phyloP scores from a whole-genome alignment of 805 yeast genomes.

The Wickerhamomyces canadensis region DNA sequence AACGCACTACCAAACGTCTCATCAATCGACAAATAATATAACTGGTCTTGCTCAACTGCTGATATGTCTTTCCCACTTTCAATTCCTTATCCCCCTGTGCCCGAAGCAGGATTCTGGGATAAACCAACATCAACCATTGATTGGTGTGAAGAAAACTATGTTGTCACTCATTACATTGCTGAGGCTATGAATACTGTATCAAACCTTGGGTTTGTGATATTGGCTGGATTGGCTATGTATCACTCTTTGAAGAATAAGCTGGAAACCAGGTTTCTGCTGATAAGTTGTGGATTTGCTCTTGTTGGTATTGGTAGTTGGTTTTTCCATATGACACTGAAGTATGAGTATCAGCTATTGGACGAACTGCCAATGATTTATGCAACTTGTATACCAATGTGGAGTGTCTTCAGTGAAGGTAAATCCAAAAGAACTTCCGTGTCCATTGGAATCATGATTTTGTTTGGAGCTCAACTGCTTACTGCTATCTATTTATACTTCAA shows the following conservation, averaged over 20 bases:
- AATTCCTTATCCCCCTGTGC: conserved; percentile 49
- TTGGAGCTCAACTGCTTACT: conserved; percentile 59
- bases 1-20: no score
- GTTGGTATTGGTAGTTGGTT: conserved; percentile 95
- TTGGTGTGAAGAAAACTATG: conserved; percentile 98
- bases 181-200: conserved; percentile 87
- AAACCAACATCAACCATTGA: conserved; percentile 89
- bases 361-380: conserved; percentile 98
- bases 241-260: conserved; percentile 55
- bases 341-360: conserved; percentile 86
- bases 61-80: conserved; percentile 47
- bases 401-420: conserved; percentile 59
- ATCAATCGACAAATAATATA: no score
- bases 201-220: conserved; percentile 49
- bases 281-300: conserved; percentile 73
- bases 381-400: conserved; percentile 92
- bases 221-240: conserved; percentile 60
- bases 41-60: no score
- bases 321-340: conserved; percentile 92
- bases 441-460: conserved; percentile 42
- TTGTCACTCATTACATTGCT: conserved; percentile 78
- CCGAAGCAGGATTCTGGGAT: conserved; percentile 70
- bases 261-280: conserved; percentile 65
- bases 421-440: conserved; percentile 24
- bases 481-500: conserved; percentile 64